Percentiles rank a stretch among this genome's conserved stretches.
These are phyloP conservation scores for Boletales sp. DNA, from an alignment of 768 basidiomycete genomes.

Conservation along the genomic window DNA sequence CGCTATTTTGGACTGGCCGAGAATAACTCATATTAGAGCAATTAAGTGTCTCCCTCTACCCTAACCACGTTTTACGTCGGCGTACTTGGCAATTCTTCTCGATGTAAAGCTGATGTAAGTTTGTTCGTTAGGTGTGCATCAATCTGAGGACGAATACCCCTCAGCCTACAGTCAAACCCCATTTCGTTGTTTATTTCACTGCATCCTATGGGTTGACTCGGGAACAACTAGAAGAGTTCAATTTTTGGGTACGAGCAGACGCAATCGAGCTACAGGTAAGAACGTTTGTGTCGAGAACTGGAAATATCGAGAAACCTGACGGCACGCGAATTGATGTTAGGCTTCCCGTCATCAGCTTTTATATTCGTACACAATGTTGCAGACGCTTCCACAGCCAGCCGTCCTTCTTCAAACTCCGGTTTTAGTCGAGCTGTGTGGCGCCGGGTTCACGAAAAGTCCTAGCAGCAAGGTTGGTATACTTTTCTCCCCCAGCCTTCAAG, in stretches of 20 bases:
- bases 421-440: conserved; percentile 73
- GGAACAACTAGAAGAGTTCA: conserved; percentile 65
- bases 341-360: conserved; percentile 32
- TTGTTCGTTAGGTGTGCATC: neutral
- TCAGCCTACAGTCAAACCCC: conserved; percentile 47
- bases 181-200: conserved; percentile 73
- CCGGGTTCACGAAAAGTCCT: conserved; percentile 74
- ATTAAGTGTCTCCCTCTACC: conserved; percentile 61
- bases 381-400: conserved; percentile 47
- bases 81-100: conserved; percentile 49
- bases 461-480: conserved; percentile 46
- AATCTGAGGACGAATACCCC: neutral
- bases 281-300: neutral
- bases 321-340: neutral
- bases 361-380: conserved; percentile 53
- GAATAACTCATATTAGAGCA: neutral
- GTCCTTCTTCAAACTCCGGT: conserved; percentile 60
- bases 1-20: neutral
- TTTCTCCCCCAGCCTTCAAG: neutral
- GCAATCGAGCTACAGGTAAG: conserved; percentile 22
- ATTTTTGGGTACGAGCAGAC: conserved; percentile 51
- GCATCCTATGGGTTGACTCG: conserved; percentile 73
- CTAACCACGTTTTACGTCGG: conserved; percentile 84
- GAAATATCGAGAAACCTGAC: neutral
- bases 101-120: conserved; percentile 39